Evolutionary conservation across 148 eudicot genomes (phyloP), one percentile per base, ranked within the genome.

Genomic region (Linanthus parryae): DNA sequence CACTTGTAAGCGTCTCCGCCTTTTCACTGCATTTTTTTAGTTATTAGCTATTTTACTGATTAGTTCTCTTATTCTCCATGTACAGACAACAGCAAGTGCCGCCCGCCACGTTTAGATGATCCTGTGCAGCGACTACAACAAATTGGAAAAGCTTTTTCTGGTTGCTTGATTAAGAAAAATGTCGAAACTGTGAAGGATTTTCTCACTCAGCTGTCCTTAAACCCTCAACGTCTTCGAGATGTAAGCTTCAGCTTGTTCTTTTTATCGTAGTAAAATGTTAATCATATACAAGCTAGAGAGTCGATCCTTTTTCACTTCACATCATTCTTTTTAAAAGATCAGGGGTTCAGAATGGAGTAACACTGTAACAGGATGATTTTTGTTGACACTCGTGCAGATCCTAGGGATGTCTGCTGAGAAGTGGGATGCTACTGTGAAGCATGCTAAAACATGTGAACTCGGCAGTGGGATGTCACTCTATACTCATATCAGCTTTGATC

Each of bases 61-160:
- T 25, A 27, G 52, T 27, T 51, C 11, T 51, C 42, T n/a, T 37
- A 3, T 56, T 16, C 72, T 67, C 73, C 83, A 91, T 73, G 67
- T 74, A 70, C 77, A 73, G 61, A 70, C n/a, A n/a, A n/a, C n/a
- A n/a, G n/a, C n/a, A 87, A 87, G 71, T 82, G 75, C 61, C 69
- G 75, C 42, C 83, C 75, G 7, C 95, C 95, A 30, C 58, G 71
- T 60, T 49, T 78, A 23, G 58, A 45, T 40, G 95, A 87, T 72
- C 77, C 80, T 54, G 84, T 87, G 31, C 83, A 78, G 75, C 71
- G 88, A 29, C 50, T 87, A 19, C 74, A 73, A 33, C 77, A 77
- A 46, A 83, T 87, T 39, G 68, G 82, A 15, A 83, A 73, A 61
- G 82, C 79, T 40, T 73, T 83, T 45, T 82, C 80, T 58, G 71